Evolutionary conservation across 2,329 filamentous ascomycete genomes (phyloP).

Genomic region (Emergomyces pasteurianus): DNA sequence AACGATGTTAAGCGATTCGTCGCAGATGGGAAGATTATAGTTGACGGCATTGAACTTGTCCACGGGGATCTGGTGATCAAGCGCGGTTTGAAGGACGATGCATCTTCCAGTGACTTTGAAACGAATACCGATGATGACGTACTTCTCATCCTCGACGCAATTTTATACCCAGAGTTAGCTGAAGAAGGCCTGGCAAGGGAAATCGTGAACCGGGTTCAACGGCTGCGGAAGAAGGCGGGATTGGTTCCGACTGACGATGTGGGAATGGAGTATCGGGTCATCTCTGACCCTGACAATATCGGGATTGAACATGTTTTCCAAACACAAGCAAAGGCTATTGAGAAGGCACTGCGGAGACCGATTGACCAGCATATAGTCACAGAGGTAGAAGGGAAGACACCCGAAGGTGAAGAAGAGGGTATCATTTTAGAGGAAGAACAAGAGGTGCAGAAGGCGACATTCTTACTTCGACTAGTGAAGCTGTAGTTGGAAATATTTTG

Average conservation of each 20-base stretch:
- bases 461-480: conserved; percentile 64
- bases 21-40: conserved; percentile 57
- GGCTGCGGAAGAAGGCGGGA: conserved; percentile 85
- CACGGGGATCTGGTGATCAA: conserved; percentile 75
- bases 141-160: conserved; percentile 77
- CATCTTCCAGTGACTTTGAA: conserved; percentile 61
- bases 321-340: conserved; percentile 55
- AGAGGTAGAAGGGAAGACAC: conserved; percentile 46
- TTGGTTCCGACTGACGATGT: conserved; percentile 87
- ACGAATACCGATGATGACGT: conserved; percentile 83
- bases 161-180: conserved; percentile 70
- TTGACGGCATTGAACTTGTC: conserved; percentile 75
- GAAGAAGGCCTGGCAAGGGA: conserved; percentile 84
- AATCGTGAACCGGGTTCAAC: conserved; percentile 85
- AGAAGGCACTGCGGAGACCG: conserved; percentile 65
- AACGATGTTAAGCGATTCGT: conserved; percentile 73
- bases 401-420: conserved; percentile 41
- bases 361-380: conserved; percentile 57
- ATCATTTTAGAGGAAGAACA: conserved; percentile 74
- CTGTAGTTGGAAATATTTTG: conserved; percentile 38
- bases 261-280: conserved; percentile 80
- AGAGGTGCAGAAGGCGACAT: conserved; percentile 71
- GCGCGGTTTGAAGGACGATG: conserved; percentile 63
- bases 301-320: conserved; percentile 60
- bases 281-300: conserved; percentile 65